phyloP scores from a whole-genome alignment of 768 basidiomycete species.

The Auricularia cornea region DNA sequence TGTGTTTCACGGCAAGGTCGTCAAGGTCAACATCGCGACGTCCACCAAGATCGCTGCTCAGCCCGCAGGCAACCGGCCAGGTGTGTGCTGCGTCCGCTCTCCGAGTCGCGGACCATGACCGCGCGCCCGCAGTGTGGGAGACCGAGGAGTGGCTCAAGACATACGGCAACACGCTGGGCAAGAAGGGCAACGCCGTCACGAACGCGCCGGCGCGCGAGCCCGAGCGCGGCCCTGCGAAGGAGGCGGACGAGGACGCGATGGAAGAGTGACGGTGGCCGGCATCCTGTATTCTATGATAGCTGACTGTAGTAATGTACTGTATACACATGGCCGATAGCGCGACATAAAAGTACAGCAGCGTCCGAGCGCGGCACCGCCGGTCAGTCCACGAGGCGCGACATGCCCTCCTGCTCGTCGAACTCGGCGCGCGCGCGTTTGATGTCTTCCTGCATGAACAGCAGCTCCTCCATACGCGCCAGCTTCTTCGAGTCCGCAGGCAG shows the following conservation, averaged over 20 bases:
- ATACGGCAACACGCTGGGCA: constrained; percentile 45
- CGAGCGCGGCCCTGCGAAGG: constrained; percentile 17
- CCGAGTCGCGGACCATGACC: constrained; percentile 1
- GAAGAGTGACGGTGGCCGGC: constrained; percentile 41
- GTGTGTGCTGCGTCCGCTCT: constrained; percentile 35
- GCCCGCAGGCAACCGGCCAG: constrained; percentile 61
- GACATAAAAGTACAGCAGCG: not conserved
- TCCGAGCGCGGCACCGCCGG: not conserved
- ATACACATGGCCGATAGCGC: too few relatives aligned
- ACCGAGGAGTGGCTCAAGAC: constrained; percentile 88
- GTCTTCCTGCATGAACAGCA: constrained; percentile 89
- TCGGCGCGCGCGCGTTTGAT: constrained; percentile 82
- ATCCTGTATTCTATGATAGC: not conserved
- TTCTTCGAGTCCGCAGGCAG: constrained; percentile 87
- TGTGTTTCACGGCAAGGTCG: constrained; percentile 65
- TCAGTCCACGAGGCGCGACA: constrained; percentile 23
- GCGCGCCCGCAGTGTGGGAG: constrained; percentile 68
- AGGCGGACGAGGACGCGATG: constrained; percentile 49
- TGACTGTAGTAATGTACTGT: not conserved
- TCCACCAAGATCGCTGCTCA: constrained; percentile 68
- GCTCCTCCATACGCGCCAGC: constrained; percentile 84
- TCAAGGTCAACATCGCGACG: constrained; percentile 79
- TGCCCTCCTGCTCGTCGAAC: constrained; percentile 51
- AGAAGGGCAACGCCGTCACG: not conserved
- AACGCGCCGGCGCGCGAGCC: constrained; percentile 17